Conservation (phyloP, 2,329 filamentous ascomycete species). For the Nemania bipapillata region DNA sequence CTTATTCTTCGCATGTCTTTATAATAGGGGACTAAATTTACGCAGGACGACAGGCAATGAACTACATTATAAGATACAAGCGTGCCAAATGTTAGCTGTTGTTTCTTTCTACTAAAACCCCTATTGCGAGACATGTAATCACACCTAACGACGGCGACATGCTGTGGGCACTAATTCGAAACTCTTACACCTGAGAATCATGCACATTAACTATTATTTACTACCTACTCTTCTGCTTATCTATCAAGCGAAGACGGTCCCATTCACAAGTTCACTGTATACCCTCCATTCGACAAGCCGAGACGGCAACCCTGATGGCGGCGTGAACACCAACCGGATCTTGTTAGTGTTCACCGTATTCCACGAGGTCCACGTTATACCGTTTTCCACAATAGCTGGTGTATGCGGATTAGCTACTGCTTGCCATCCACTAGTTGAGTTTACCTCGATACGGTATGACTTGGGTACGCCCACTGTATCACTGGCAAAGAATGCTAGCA, state of each 20-base stretch:
- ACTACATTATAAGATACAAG: too few relatives aligned
- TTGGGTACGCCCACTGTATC: background rate
- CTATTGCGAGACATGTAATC: too few relatives aligned
- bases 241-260: conserved; percentile 17
- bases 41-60: too few relatives aligned
- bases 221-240: background rate
- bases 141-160: too few relatives aligned
- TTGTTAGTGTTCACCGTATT: conserved; percentile 13
- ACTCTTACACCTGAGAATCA: too few relatives aligned
- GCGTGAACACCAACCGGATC: conserved; percentile 29
- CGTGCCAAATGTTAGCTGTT: too few relatives aligned
- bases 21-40: too few relatives aligned
- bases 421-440: conserved; percentile 13
- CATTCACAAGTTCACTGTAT: conserved; percentile 27
- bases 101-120: too few relatives aligned
- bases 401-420: conserved; percentile 13
- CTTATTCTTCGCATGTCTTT: too few relatives aligned
- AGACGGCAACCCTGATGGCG: conserved; percentile 11
- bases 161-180: too few relatives aligned
- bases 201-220: background rate
- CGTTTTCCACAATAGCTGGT: conserved; percentile 26
- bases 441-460: conserved; percentile 23
- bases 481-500: conserved; percentile 23
- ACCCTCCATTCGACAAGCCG: conserved; percentile 34
- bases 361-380: conserved; percentile 29